phyloP scores from a whole-genome alignment of 306 rosid species.

The Crataegus laevigata region DNA sequence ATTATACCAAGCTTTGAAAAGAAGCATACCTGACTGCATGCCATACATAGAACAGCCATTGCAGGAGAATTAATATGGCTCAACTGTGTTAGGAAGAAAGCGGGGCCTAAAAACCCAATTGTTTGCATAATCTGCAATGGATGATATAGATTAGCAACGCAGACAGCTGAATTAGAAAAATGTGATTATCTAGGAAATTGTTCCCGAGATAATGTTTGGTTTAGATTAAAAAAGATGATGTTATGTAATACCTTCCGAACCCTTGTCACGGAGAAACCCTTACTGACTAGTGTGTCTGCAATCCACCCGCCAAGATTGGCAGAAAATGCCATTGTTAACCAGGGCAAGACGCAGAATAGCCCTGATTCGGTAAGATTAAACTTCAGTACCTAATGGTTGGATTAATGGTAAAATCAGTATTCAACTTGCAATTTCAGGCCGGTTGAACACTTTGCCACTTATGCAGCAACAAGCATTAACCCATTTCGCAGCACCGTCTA shows the following conservation, averaged over 20 bases:
- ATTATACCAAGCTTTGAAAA: not conserved
- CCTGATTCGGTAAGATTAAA: slow-evolving; percentile 97
- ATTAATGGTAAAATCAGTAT: slow-evolving; percentile 12
- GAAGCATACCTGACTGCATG: slow-evolving; percentile 84
- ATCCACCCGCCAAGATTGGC: slow-evolving; percentile 98
- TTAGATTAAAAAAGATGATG: not conserved
- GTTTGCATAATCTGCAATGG: slow-evolving; percentile 85
- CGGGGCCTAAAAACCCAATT: slow-evolving; percentile 97
- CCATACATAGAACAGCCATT: slow-evolving; percentile 93
- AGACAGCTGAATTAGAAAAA: not conserved
- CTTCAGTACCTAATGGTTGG: slow-evolving; percentile 73
- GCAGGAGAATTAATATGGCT: slow-evolving; percentile 82
- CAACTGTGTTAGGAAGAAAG: slow-evolving; percentile 95
- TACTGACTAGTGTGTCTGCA: slow-evolving; percentile 91
- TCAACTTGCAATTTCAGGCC: not conserved
- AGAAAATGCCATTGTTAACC: slow-evolving; percentile 94
- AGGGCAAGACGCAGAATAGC: slow-evolving; percentile 78
- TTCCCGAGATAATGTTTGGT: not conserved
- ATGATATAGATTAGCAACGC: slow-evolving; percentile 1
- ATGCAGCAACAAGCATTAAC: not conserved
- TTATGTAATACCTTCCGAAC: slow-evolving; percentile 76
- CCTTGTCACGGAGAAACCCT: slow-evolving; percentile 69
- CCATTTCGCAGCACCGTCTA: not conserved
- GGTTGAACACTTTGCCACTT: not conserved
- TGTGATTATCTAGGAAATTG: not conserved